Conservation (phyloP, 2,329 filamentous ascomycete species). For the Tolypocladium tropicale region DNA sequence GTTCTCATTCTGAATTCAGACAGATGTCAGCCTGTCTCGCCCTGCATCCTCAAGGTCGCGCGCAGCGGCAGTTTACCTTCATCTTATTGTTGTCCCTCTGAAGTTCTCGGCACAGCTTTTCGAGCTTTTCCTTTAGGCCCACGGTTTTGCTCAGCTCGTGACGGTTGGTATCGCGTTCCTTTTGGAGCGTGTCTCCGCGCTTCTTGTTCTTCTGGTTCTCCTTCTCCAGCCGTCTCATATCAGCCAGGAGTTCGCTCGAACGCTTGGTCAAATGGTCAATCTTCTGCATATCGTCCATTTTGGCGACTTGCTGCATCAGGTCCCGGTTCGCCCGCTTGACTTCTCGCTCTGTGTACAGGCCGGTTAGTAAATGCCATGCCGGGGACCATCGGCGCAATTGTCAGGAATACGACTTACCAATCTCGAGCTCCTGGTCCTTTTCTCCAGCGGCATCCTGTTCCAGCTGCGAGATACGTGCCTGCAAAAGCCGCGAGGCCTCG, state of each 20-base stretch:
- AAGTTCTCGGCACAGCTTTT: conserved; percentile 89
- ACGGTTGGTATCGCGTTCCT: conserved; percentile 85
- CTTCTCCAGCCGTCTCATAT: conserved; percentile 91
- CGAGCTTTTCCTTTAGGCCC: conserved; percentile 88
- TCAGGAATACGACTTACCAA: conserved; percentile 50
- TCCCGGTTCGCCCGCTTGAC: conserved; percentile 91
- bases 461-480: conserved; percentile 88
- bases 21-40: conserved; percentile 11
- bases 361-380: background rate
- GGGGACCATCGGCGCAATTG: background rate
- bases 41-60: background rate
- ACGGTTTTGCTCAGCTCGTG: conserved; percentile 85
- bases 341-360: conserved; percentile 60
- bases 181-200: conserved; percentile 84
- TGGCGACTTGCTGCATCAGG: conserved; percentile 75
- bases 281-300: conserved; percentile 85
- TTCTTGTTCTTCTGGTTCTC: conserved; percentile 96
- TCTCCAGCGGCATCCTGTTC: conserved; percentile 89
- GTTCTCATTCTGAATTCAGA: conserved; percentile 63
- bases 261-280: conserved; percentile 85
- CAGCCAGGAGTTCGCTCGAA: conserved; percentile 81
- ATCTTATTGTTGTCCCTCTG: conserved; percentile 97
- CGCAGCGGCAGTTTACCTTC: conserved; percentile 51
- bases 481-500: conserved; percentile 84
- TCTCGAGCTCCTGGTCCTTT: conserved; percentile 92